Conservation (phyloP, 179 eudicot genomes). For the Heliamphora pulchella region DNA sequence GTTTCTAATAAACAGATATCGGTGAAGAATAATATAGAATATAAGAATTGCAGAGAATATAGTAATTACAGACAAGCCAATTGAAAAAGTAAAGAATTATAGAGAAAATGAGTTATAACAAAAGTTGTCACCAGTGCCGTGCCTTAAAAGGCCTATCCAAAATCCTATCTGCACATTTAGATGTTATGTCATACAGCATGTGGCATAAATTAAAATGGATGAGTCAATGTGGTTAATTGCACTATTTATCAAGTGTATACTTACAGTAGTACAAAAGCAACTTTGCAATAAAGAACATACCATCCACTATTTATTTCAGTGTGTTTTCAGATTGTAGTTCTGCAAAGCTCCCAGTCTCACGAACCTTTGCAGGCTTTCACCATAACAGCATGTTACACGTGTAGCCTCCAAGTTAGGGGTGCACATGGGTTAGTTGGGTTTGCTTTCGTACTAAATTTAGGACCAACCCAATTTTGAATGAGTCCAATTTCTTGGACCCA, state of each 20-base stretch:
- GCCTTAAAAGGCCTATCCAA: background rate
- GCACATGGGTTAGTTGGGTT: too few species aligned
- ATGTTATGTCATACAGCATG: background rate
- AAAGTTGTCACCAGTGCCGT: background rate
- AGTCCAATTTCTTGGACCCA: too few species aligned
- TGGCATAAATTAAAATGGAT: background rate
- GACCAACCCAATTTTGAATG: too few species aligned
- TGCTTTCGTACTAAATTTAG: too few species aligned
- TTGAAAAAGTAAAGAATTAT: background rate
- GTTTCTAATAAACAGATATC: constrained; percentile 14
- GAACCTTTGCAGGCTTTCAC: background rate
- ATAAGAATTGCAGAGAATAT: too few species aligned
- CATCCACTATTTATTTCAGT: background rate
- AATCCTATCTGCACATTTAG: background rate
- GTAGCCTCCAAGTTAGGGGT: too few species aligned
- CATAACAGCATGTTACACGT: background rate
- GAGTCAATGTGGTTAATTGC: background rate
- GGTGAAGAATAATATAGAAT: background rate
- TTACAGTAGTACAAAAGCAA: background rate
- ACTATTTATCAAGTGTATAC: background rate
- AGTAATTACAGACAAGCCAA: too few species aligned
- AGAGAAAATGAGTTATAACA: background rate
- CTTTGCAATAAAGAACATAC: background rate
- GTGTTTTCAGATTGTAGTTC: background rate
- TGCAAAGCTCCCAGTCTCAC: background rate